Conservation (phyloP, 108 stramenopile species). For the Pseudonitzschia multiseries region DNA sequence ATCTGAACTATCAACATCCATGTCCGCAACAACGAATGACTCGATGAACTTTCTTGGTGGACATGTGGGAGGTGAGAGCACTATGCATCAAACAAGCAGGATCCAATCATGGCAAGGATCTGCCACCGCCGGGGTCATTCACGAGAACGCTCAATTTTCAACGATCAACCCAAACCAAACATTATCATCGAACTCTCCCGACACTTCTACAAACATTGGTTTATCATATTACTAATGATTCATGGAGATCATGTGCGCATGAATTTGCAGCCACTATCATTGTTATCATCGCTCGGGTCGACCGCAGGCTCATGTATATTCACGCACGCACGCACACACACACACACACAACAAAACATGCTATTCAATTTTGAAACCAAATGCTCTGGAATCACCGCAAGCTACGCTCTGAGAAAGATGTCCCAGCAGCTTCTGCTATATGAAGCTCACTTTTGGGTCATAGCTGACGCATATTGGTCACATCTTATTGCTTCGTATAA, state of each 20-base stretch:
- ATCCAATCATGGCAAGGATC: conserved; percentile 29
- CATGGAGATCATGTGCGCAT: neutral
- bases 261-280: neutral
- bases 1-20: neutral
- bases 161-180: conserved; percentile 12
- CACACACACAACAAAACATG: neutral
- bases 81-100: conserved; percentile 9
- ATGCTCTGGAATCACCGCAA: neutral
- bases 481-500: conserved; percentile 1
- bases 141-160: conserved; percentile 32
- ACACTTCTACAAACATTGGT: conserved; percentile 33
- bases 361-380: conserved; percentile 3
- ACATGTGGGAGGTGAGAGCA: conserved; percentile 8
- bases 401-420: conserved; percentile 1
- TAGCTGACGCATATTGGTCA: neutral
- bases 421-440: neutral
- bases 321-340: neutral
- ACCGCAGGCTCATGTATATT: neutral
- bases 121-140: conserved; percentile 5
- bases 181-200: conserved; percentile 12
- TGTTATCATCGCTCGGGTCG: neutral
- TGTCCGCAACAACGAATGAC: neutral
- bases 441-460: neutral
- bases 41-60: conserved; percentile 14
- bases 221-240: conserved; percentile 19